Conservation (phyloP, 2,329 filamentous ascomycete species). For the Colletotrichum scovillei region DNA sequence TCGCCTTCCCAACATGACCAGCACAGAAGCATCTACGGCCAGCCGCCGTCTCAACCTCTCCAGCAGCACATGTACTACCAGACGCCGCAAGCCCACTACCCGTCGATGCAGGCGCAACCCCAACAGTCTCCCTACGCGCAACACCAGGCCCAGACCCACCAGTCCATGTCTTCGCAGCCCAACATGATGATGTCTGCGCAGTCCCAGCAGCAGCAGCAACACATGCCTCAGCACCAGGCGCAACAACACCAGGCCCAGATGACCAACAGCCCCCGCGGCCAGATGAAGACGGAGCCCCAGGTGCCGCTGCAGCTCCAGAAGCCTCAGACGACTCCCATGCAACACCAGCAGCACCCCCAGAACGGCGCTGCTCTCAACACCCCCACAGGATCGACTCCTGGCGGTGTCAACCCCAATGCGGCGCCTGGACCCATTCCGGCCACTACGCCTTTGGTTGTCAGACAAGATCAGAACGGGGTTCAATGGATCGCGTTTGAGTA, state of each 20-base stretch:
- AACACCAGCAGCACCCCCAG: constrained; percentile 49
- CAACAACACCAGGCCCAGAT: constrained; percentile 66
- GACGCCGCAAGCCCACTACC: constrained; percentile 69
- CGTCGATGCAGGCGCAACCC: constrained; percentile 74
- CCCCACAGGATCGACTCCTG: constrained; percentile 55
- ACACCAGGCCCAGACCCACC: constrained; percentile 63
- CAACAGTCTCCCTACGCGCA: constrained; percentile 71
- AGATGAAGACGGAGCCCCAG: constrained; percentile 72
- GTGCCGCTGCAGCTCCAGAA: constrained; percentile 72
- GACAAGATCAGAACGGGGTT: constrained; percentile 95
- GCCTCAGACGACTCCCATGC: constrained; percentile 55
- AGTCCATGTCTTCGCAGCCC: constrained; percentile 71
- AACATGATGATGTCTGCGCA: constrained; percentile 75
- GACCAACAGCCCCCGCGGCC: constrained; percentile 67
- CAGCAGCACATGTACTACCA: constrained; percentile 84
- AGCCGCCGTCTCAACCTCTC: constrained; percentile 81
- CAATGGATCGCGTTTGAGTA: constrained; percentile 99
- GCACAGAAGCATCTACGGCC: constrained; percentile 86
- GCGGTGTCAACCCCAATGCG: constrained; percentile 84
- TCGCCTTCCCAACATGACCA: constrained; percentile 91
- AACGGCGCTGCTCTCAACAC: constrained; percentile 58
- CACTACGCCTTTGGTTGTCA: constrained; percentile 92
- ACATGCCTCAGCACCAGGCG: constrained; percentile 56
- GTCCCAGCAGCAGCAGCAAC: constrained; percentile 52
- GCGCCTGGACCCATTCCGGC: constrained; percentile 97